A percentile compares a stretch with the other conserved stretches of the same genome.
Evolutionary conservation across 805 yeast genomes (phyloP).

Genomic region (Candida palmyrensis): DNA sequence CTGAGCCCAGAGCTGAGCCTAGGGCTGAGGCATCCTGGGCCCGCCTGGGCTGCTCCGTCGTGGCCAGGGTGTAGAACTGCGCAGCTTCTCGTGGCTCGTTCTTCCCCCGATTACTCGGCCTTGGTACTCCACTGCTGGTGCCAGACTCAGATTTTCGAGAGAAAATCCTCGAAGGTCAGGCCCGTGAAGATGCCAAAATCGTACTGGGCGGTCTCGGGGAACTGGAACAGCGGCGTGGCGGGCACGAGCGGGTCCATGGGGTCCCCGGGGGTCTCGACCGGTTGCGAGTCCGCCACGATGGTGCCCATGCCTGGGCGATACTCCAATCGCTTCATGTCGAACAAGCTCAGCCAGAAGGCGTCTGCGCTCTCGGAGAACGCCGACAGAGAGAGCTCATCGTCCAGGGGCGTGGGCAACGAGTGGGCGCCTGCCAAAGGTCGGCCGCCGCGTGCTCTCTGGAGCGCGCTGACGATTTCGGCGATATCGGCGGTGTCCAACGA

Average conservation of each 20-base stretch:
- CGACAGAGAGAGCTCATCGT: background rate
- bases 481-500: background rate
- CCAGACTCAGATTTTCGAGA: too few species aligned
- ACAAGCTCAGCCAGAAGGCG: background rate
- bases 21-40: too few species aligned
- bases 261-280: background rate
- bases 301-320: background rate
- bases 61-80: too few species aligned
- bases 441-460: background rate
- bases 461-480: background rate
- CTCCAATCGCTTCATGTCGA: background rate
- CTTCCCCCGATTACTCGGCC: too few species aligned
- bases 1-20: too few species aligned
- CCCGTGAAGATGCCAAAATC: conserved; percentile 4
- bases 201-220: background rate
- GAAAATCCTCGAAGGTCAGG: conserved; percentile 1
- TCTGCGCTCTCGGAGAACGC: background rate
- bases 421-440: background rate
- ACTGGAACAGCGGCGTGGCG: background rate
- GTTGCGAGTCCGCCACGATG: background rate
- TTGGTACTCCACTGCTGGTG: too few species aligned
- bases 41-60: too few species aligned
- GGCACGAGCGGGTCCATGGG: background rate
- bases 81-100: too few species aligned
- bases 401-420: background rate